phyloP scores from a whole-genome alignment of 2,329 filamentous ascomycete genomes.

The Paracamarosporium sp. region DNA sequence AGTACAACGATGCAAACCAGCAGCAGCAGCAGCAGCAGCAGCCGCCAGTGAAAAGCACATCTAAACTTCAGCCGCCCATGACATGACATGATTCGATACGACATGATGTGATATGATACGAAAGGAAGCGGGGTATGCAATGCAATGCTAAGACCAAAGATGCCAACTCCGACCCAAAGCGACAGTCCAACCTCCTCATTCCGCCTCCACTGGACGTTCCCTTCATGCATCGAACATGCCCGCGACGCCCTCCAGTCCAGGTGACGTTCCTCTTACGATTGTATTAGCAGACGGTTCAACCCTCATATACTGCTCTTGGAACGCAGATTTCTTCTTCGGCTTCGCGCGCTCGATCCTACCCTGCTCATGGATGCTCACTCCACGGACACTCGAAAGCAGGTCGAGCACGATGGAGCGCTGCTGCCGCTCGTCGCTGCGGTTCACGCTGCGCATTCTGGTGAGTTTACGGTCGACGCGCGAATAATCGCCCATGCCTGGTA shows the following conservation, averaged over 20 bases:
- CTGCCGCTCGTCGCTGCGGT: constrained; percentile 68
- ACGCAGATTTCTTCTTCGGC: constrained; percentile 38
- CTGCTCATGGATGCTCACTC: constrained; percentile 91
- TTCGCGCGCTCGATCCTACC: constrained; percentile 70
- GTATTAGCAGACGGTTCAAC: constrained; percentile 46
- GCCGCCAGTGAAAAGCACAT: no score
- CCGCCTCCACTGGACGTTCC: background rate
- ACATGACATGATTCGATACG: no score
- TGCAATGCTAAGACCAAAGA: no score
- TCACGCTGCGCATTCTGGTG: constrained; percentile 42
- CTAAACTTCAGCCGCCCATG: no score
- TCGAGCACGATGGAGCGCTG: constrained; percentile 85
- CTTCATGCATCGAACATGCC: constrained; percentile 49
- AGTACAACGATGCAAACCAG: no score
- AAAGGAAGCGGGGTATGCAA: no score
- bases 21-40: no score
- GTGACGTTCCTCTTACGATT: constrained; percentile 48
- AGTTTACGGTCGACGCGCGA: constrained; percentile 68
- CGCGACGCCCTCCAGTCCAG: constrained; percentile 51
- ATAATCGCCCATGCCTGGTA: constrained; percentile 75
- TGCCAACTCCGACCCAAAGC: no score
- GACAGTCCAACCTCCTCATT: background rate
- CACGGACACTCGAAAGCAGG: constrained; percentile 83
- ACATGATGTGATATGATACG: no score
- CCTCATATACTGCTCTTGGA: constrained; percentile 51